Conservation (phyloP, 352 stramenopile species). For the Globisporangium perplexum region DNA sequence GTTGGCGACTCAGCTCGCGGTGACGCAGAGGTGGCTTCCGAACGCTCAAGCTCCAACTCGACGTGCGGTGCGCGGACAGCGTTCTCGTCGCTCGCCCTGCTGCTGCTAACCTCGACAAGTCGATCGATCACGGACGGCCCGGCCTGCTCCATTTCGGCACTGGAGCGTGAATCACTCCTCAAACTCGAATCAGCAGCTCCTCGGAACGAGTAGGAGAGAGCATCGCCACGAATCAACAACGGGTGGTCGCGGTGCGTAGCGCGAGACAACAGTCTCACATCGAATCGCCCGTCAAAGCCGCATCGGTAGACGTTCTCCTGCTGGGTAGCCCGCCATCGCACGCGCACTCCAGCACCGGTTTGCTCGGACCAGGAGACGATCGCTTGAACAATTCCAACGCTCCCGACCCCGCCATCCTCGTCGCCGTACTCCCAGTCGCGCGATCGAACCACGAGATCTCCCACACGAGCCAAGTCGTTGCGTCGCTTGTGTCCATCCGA, state of each 20-base stretch:
- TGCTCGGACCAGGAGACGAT: slow-evolving; percentile 44
- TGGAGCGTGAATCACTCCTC: no score
- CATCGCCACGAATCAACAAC: slow-evolving; percentile 40
- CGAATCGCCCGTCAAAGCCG: slow-evolving; percentile 46
- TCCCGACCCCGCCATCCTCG: slow-evolving; percentile 65
- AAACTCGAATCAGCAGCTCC: neutral
- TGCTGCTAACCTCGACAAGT: no score
- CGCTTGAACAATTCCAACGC: slow-evolving; percentile 45
- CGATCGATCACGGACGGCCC: no score
- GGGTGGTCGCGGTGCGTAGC: slow-evolving; percentile 19
- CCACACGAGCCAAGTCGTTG: slow-evolving; percentile 23
- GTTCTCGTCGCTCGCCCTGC: no score
- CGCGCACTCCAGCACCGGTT: slow-evolving; percentile 46
- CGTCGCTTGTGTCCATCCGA: slow-evolving; percentile 21
- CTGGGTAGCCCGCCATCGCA: slow-evolving; percentile 39
- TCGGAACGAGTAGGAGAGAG: slow-evolving; percentile 30
- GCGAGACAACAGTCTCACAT: slow-evolving; percentile 36
- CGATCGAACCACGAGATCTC: slow-evolving; percentile 52
- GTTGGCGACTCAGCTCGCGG: neutral
- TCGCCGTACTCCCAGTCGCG: slow-evolving; percentile 67
- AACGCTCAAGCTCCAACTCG: neutral
- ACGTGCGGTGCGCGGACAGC: neutral
- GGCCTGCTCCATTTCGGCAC: no score
- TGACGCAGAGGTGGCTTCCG: neutral
- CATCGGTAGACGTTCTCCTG: slow-evolving; percentile 55